A percentile compares a stretch with the other conserved stretches of the same genome.
These are phyloP conservation scores for Beauveria bassiana DNA, from an alignment of 2,329 filamentous ascomycete genomes.

Conservation along the genomic window DNA sequence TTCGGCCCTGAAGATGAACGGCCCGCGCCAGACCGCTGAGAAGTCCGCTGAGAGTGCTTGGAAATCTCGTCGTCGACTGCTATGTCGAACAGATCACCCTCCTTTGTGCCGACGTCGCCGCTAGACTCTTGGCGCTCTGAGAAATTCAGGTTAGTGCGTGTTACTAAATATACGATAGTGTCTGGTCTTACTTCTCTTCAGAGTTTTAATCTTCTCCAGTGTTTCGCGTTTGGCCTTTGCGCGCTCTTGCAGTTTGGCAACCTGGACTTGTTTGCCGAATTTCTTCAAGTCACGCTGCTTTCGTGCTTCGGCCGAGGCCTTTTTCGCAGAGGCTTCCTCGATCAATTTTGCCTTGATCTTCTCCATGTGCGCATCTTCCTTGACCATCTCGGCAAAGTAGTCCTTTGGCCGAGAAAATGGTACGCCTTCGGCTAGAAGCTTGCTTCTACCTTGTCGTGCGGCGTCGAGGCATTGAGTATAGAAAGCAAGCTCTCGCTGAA, in stretches of 20 bases:
- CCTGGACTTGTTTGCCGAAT: slow-evolving; percentile 97
- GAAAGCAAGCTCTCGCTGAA: slow-evolving; percentile 86
- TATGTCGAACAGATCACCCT: slow-evolving; percentile 86
- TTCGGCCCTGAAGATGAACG: slow-evolving; percentile 37
- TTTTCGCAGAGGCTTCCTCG: slow-evolving; percentile 86
- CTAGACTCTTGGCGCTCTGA: slow-evolving; percentile 74
- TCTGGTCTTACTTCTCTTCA: slow-evolving; percentile 80
- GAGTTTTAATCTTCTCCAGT: slow-evolving; percentile 85
- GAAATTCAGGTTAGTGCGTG: slow-evolving; percentile 17
- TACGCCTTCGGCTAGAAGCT: slow-evolving; percentile 73
- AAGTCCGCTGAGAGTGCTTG: slow-evolving; percentile 28
- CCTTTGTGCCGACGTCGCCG: slow-evolving; percentile 57
- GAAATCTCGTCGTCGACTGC: slow-evolving; percentile 63
- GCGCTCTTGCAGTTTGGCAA: slow-evolving; percentile 90
- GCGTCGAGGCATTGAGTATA: slow-evolving; percentile 83
- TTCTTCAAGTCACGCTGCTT: slow-evolving; percentile 95
- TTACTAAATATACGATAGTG: background rate
- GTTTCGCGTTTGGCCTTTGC: slow-evolving; percentile 88
- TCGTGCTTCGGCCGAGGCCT: slow-evolving; percentile 83
- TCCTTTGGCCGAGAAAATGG: slow-evolving; percentile 84
- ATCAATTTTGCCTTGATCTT: slow-evolving; percentile 90
- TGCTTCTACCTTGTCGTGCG: slow-evolving; percentile 61
- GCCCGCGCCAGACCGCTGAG: slow-evolving; percentile 30
- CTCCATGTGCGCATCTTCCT: slow-evolving; percentile 97
- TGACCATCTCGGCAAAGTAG: slow-evolving; percentile 99